A percentile compares a stretch with the other conserved stretches of the same genome.
These are phyloP conservation scores for Parathielavia appendiculata DNA, from an alignment of 495 filamentous ascomycete genomes.

Conservation along the genomic window DNA sequence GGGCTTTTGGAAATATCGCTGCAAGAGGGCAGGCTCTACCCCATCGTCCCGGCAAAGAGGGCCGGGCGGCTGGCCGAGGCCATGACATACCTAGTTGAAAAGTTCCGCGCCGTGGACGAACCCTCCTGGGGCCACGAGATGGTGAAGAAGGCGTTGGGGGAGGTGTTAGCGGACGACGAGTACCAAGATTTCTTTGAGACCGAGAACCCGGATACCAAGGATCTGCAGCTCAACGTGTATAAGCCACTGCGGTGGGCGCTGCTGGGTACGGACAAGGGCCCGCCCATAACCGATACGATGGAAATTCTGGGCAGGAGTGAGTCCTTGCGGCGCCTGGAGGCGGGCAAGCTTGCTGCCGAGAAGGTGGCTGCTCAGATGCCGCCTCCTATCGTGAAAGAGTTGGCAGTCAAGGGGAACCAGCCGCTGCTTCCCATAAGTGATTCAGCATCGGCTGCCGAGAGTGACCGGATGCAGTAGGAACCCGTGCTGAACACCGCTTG, in stretches of 20 bases:
- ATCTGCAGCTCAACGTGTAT: slow-evolving; percentile 37
- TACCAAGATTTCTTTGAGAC: not conserved
- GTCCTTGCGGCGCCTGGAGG: slow-evolving; percentile 48
- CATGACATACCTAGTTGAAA: not conserved
- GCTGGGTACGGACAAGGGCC: slow-evolving; percentile 53
- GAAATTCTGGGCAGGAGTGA: slow-evolving; percentile 57
- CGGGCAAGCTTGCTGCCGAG: slow-evolving; percentile 11
- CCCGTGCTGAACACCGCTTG: too few species aligned
- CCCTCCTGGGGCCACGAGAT: slow-evolving; percentile 6
- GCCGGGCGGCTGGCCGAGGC: not conserved
- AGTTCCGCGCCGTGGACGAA: not conserved
- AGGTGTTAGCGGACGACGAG: not conserved
- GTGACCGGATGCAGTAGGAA: too few species aligned
- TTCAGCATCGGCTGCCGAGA: too few species aligned
- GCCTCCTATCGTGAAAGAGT: not conserved
- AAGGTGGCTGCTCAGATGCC: not conserved
- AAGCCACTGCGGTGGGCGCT: slow-evolving; percentile 66
- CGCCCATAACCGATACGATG: slow-evolving; percentile 55
- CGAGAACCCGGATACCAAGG: slow-evolving; percentile 36
- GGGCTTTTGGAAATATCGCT: not conserved
- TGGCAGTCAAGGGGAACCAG: not conserved
- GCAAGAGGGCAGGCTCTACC: not conserved
- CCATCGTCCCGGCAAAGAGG: not conserved
- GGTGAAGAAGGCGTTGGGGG: not conserved
- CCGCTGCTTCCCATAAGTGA: too few species aligned